These are phyloP conservation scores for Colletotrichum sp. DNA, from an alignment of 2,329 filamentous ascomycete species.

Conservation along the genomic window DNA sequence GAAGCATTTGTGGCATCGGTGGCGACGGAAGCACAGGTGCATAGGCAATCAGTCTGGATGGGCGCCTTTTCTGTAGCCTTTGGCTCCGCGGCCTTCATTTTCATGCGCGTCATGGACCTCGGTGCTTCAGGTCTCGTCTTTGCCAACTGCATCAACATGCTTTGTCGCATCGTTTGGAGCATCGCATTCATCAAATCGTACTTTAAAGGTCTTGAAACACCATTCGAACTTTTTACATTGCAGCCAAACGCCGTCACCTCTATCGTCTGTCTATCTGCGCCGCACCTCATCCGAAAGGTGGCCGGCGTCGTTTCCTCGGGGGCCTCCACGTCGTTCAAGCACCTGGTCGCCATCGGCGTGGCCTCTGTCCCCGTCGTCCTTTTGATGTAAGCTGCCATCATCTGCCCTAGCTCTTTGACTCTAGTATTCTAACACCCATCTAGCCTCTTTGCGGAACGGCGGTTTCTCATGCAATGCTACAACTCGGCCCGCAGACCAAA, in stretches of 20 bases:
- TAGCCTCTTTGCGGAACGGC: conserved; percentile 60
- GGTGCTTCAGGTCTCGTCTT: conserved; percentile 83
- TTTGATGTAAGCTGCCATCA: conserved; percentile 60
- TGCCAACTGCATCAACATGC: conserved; percentile 92
- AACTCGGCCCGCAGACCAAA: conserved; percentile 41
- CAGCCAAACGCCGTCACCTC: conserved; percentile 49
- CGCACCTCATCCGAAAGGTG: conserved; percentile 40
- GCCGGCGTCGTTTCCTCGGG: not conserved
- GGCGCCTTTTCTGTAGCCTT: conserved; percentile 79
- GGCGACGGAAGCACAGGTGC: conserved; percentile 76
- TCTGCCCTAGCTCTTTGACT: not conserved
- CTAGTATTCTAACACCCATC: not conserved
- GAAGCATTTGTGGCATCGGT: conserved; percentile 94
- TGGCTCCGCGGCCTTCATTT: conserved; percentile 74
- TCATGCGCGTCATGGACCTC: conserved; percentile 70
- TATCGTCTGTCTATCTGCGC: conserved; percentile 48
- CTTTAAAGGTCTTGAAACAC: conserved; percentile 53
- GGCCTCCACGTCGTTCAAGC: conserved; percentile 26
- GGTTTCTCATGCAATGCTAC: conserved; percentile 58
- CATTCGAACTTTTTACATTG: conserved; percentile 45
- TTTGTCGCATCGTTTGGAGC: conserved; percentile 83
- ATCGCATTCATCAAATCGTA: conserved; percentile 71
- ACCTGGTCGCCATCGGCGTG: conserved; percentile 53
- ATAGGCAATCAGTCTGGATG: conserved; percentile 85
- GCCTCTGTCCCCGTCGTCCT: conserved; percentile 58